Evolutionary conservation across 1,284 basidiomycete species (phyloP), one percentile per base, ranked within the genome.

Genomic region (Moesziomyces sp.): DNA sequence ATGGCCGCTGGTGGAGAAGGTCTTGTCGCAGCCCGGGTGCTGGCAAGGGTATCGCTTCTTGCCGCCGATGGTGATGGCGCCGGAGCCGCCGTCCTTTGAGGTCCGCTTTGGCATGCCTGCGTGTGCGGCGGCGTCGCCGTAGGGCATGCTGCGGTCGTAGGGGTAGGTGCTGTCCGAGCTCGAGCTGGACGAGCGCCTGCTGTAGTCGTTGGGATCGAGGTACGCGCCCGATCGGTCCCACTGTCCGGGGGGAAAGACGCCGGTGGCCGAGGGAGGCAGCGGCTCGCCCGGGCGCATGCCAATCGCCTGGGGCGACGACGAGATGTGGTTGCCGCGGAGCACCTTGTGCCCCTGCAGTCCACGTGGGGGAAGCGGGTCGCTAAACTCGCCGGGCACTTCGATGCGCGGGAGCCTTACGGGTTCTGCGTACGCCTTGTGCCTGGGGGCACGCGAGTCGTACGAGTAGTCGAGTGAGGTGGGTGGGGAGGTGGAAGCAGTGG

Each of bases 1-100:
- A 80, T 93, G 92, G 35, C 92, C 92, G 76, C 89, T 90, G 46
- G 92, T 93, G 54, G 91, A 92, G 85, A 93, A 93, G 1, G 88
- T 88, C 54, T 90, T 88, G 13, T 90, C 88, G 78, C 91, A 91
- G 8, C 88, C 89, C 3, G 84, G 75, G 35, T 79, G 77, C 23
- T 75, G 70, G 79, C 91, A 91, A 26, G 89, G 85, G 72, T 91
- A 90, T 54, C 81, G 67, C 56, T 82, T 83, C 85, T 87, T 85
- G 49, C 86, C 58, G 19, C 66, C 74, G 19, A 79, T 51, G 38
- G 68, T 72, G 58, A 79, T 74, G 51, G 73, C 67, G 47, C 67
- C 60, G 9, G 73, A 71, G 49, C 67, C 54, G 47, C 58, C 47
- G 35, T 70, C 63, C 52, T 75, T 75, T 46, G 52, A 59, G 38